These are phyloP conservation scores for Vitis cinerea DNA, from an alignment of 164 flowering plant genomes.

Conservation along the genomic window DNA sequence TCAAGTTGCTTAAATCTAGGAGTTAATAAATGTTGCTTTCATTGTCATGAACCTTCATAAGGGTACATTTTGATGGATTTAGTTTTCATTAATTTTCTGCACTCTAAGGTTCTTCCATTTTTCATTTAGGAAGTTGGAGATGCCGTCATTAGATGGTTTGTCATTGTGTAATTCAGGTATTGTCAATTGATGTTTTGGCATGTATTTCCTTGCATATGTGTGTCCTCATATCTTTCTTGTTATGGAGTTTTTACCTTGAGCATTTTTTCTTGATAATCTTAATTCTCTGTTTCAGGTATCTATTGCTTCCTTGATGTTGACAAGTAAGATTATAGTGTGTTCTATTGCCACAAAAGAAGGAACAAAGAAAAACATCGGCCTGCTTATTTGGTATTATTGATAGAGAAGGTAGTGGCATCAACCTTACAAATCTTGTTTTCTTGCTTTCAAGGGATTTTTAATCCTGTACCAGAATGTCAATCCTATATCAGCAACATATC, in stretches of 20 bases:
- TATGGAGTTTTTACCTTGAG: too few species aligned
- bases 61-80: background rate
- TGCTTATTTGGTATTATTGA: too few species aligned
- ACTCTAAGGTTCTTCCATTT: background rate
- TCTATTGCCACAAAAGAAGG: background rate
- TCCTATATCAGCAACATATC: background rate
- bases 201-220: background rate
- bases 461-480: background rate
- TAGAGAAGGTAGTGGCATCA: too few species aligned
- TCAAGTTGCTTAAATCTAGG: background rate
- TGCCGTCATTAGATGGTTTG: background rate
- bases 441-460: too few species aligned
- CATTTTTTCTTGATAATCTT: background rate
- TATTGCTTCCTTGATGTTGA: background rate
- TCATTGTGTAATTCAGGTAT: background rate
- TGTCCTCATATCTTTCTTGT: background rate
- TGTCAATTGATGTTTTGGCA: background rate
- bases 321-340: background rate
- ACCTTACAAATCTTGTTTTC: too few species aligned
- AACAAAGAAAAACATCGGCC: too few species aligned
- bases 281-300: background rate
- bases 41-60: background rate
- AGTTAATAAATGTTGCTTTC: background rate
- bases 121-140: conserved; percentile 3
- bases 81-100: background rate